Conservation (phyloP, 129 eudicot genomes). For the Pseudognaphalium luteoalbum region DNA sequence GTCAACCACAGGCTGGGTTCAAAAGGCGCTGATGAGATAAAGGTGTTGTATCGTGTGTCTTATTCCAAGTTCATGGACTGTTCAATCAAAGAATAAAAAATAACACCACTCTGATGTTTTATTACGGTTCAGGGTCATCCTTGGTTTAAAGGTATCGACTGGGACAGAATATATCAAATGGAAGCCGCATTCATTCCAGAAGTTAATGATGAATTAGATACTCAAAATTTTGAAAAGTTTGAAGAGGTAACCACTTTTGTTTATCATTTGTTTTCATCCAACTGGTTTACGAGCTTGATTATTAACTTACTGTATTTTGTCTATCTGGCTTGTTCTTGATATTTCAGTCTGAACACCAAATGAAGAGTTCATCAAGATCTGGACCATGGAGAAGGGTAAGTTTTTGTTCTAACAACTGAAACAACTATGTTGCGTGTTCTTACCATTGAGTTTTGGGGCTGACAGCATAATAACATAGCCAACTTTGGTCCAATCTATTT, state of each 20-base stretch:
- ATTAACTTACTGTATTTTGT: slow-evolving; percentile 1
- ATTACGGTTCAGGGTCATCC: slow-evolving; percentile 67
- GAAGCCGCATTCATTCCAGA: slow-evolving; percentile 96
- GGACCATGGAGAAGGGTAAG: slow-evolving; percentile 99
- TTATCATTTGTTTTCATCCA: not conserved
- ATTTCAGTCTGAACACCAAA: slow-evolving; percentile 49
- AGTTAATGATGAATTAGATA: slow-evolving; percentile 91
- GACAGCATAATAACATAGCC: not conserved
- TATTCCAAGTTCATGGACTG: slow-evolving; percentile 28
- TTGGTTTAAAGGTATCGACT: slow-evolving; percentile 83
- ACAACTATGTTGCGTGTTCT: not conserved
- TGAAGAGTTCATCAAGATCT: slow-evolving; percentile 53
- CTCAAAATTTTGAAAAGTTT: slow-evolving; percentile 92
- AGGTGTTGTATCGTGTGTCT: slow-evolving; percentile 72
- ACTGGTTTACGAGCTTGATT: not conserved
- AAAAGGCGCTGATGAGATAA: slow-evolving; percentile 93
- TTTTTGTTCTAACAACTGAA: slow-evolving; percentile 14
- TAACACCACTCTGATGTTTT: slow-evolving; percentile 21
- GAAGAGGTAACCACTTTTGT: slow-evolving; percentile 58
- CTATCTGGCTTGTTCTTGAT: slow-evolving; percentile 21
- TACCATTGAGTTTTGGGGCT: not conserved
- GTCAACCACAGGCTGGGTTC: slow-evolving; percentile 89
- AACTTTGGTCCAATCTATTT: not conserved
- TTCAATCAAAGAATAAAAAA: not conserved
- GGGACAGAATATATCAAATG: slow-evolving; percentile 83